Conservation (phyloP, 202 grass and related monocot genomes). For the Elaeis oleifera region DNA sequence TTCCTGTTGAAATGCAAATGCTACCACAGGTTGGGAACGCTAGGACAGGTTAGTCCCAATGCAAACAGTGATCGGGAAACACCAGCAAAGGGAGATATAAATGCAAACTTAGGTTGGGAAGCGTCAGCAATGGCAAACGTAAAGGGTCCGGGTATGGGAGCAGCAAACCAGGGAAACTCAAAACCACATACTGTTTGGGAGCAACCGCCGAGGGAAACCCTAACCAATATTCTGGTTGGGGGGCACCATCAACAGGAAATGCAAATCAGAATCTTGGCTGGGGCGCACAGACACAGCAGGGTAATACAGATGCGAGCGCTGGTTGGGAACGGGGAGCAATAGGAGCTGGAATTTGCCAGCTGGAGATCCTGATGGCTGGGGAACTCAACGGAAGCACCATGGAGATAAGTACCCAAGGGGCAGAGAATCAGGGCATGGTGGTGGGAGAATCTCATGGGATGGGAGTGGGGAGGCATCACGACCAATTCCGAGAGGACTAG, state of each 20-base stretch:
- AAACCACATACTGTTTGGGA: conserved; percentile 3
- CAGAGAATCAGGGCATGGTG: conserved; percentile 48
- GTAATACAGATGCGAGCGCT: conserved; percentile 27
- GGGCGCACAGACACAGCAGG: conserved; percentile 26
- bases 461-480: conserved; percentile 37
- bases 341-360: conserved; percentile 35
- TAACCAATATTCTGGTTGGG: background rate
- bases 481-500: conserved; percentile 35
- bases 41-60: conserved; percentile 8
- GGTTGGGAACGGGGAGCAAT: conserved; percentile 29
- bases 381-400: conserved; percentile 36
- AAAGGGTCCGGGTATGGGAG: conserved; percentile 13
- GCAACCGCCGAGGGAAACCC: background rate
- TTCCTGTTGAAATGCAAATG: background rate
- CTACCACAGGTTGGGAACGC: background rate
- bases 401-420: conserved; percentile 30
- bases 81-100: conserved; percentile 14
- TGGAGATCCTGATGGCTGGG: conserved; percentile 29
- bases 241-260: conserved; percentile 3
- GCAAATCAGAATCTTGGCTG: background rate
- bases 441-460: conserved; percentile 37
- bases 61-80: conserved; percentile 30
- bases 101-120: conserved; percentile 29
- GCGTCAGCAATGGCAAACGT: conserved; percentile 10
- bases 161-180: background rate